Evolutionary conservation across 148 eudicot genomes (phyloP).

Genomic region (Rhododendron mucronatum): DNA sequence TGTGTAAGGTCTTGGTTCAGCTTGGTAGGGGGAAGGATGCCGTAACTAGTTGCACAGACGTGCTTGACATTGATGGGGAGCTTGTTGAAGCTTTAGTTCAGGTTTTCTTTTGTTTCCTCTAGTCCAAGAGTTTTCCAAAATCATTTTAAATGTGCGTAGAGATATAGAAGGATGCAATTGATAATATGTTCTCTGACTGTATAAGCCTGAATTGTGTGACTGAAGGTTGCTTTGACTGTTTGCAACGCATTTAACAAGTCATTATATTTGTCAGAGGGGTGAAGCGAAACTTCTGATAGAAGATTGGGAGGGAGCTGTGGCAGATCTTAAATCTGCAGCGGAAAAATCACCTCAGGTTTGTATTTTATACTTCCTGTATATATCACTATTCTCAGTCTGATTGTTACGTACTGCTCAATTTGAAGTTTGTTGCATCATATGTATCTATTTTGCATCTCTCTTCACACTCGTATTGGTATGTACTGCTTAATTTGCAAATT

Average conservation of each 20-base stretch:
- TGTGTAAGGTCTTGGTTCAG: constrained; percentile 81
- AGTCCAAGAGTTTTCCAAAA: not conserved
- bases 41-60: constrained; percentile 61
- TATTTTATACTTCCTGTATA: not conserved
- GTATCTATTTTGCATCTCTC: not conserved
- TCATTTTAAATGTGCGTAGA: not conserved
- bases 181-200: not conserved
- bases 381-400: not conserved
- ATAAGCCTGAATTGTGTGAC: not conserved
- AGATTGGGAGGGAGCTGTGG: constrained; percentile 96
- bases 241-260: not conserved
- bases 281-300: constrained; percentile 82
- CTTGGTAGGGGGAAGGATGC: constrained; percentile 95
- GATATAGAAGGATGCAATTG: constrained; percentile 32
- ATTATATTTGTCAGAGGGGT: constrained; percentile 57
- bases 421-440: not conserved
- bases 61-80: constrained; percentile 72
- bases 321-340: constrained; percentile 80
- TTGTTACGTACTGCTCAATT: not conserved
- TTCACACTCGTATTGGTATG: not conserved
- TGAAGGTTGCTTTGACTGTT: constrained; percentile 8
- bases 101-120: constrained; percentile 11
- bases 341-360: constrained; percentile 93
- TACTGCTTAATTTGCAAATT: not conserved
- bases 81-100: constrained; percentile 68